Percentiles rank a stretch among this genome's conserved stretches.
These are phyloP conservation scores for Hericium alpestre DNA, from an alignment of 768 basidiomycete species.

Conservation along the genomic window DNA sequence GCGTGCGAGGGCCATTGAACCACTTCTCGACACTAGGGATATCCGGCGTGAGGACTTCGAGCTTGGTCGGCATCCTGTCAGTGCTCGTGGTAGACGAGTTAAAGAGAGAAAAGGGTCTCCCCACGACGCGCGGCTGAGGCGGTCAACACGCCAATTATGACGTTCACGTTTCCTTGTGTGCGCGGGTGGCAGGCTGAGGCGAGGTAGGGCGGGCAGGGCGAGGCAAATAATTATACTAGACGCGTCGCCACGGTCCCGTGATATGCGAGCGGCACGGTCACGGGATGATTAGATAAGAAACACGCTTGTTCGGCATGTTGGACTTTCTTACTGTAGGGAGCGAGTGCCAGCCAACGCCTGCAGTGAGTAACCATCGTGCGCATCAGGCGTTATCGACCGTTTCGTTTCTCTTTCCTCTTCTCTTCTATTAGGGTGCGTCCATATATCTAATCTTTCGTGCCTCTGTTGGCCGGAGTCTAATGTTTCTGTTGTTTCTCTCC, in stretches of 20 bases:
- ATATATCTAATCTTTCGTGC: background rate
- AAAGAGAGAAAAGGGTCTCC: no score
- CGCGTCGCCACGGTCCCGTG: background rate
- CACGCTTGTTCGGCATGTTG: background rate
- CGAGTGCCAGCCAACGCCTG: background rate
- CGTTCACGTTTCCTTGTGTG: no score
- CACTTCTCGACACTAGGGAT: no score
- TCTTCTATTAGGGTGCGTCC: background rate
- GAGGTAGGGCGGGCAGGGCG: no score
- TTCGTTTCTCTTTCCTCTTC: background rate
- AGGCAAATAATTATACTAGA: no score
- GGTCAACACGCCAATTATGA: no score
- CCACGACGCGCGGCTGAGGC: no score
- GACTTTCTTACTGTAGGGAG: background rate
- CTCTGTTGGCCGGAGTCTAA: background rate
- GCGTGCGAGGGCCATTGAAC: no score
- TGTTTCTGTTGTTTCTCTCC: background rate
- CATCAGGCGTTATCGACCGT: background rate
- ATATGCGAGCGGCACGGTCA: background rate
- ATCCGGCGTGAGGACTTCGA: no score
- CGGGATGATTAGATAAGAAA: background rate
- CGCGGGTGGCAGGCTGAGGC: no score
- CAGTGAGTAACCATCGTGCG: background rate
- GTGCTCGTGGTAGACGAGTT: no score
- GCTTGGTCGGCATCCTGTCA: no score